Evolutionary conservation across 176 grass and related monocot species (phyloP), one percentile per base, ranked within the genome.

Genomic region (Puccinellia tenuiflora): DNA sequence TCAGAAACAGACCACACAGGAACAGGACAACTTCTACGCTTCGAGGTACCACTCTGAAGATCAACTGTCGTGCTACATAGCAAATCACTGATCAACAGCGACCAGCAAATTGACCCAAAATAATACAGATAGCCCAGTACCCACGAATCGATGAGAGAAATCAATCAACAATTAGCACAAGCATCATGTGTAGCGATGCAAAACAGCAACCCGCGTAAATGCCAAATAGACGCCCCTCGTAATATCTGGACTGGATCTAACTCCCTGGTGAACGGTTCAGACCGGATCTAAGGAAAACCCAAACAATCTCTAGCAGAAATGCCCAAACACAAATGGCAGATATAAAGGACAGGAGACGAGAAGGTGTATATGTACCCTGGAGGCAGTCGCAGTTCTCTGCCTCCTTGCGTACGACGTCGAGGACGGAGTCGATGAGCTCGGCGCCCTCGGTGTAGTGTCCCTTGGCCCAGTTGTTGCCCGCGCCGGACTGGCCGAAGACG

Each of bases 381-480:
- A 97, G 85, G 75, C 92, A 94, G 72, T 97, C 95, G 80, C 95
- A 98, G 80, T 98, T 98, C 87, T 98, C 95, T 63, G 95, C 95
- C 85, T 98, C 95, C 88, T 95, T 98, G 80, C 95, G 91, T 5
- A 98, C 95, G 55, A 98, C 95, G 75, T 98, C 95, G 75, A 98
- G 88, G 71, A 98, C 90, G 22, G 95, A 84, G 72, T 98, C 95
- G 70, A 98, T 94, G 51, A 97, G 88, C 90, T 97, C 95, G 12
- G 95, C 95, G 33, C 95, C 95, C 86, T 97, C 95, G 75, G 95
- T 97, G 79, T 97, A 97, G 84, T 97, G 95, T 0, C 95, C 95
- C 88, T 97, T 97, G 38, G 92, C 95, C 95, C 95, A 97, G 86
- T 97, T 97, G 83, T 97, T 97, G 0, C 92, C 95, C 3, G 95